Evolutionary conservation across 176 grass and related monocot species (phyloP).

Genomic region (Oryza coarctata): DNA sequence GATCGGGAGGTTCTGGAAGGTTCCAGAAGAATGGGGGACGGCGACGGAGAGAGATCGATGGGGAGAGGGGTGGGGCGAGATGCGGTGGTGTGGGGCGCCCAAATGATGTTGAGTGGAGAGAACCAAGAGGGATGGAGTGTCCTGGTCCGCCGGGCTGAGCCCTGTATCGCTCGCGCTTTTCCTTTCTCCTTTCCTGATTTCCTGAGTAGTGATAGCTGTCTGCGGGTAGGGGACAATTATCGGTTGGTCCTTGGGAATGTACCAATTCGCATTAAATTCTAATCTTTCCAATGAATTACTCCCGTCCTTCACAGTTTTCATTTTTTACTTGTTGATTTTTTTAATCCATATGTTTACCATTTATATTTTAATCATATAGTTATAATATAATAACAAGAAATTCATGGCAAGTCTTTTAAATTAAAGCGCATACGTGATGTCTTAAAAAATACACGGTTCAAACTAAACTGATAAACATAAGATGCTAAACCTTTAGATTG

Average conservation of each 20-base stretch:
- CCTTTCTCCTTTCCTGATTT: not conserved
- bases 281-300: no score
- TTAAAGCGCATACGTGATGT: no score
- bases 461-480: no score
- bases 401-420: no score
- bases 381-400: no score
- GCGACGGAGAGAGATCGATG: constrained; percentile 19
- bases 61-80: constrained; percentile 27
- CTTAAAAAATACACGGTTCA: no score
- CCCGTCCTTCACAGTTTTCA: not conserved
- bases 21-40: constrained; percentile 28
- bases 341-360: no score
- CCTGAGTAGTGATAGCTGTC: not conserved
- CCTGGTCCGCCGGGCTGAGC: no score
- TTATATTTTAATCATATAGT: no score
- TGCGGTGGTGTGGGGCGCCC: not conserved
- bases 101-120: constrained; percentile 6
- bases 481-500: no score
- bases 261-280: not conserved
- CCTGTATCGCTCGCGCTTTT: constrained; percentile 20
- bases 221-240: constrained; percentile 3
- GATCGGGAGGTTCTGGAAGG: constrained; percentile 11
- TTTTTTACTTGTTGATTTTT: not conserved
- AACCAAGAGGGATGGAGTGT: no score
- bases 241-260: not conserved